A percentile compares a stretch with the other conserved stretches of the same genome.
These are phyloP conservation scores for Lodderomyces parapsilosis DNA, from an alignment of 1,139 yeast genomes.

Conservation along the genomic window DNA sequence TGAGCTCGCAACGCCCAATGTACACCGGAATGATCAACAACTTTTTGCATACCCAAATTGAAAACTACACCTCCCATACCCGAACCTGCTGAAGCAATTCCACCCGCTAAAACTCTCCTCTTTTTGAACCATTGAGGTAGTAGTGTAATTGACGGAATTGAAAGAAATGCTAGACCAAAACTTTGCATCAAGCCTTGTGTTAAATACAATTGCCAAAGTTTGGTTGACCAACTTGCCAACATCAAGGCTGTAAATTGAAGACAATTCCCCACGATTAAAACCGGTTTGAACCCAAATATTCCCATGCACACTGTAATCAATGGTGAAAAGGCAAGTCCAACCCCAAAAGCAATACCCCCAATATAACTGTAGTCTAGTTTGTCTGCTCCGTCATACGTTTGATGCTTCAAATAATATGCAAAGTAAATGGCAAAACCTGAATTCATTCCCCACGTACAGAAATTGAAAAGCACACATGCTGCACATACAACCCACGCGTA, in stretches of 20 bases:
- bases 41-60: conserved; percentile 36
- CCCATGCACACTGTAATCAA: conserved; percentile 40
- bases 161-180: conserved; percentile 46
- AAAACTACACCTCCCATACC: conserved; percentile 61
- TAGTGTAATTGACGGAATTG: conserved; percentile 41
- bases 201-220: conserved; percentile 51
- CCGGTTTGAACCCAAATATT: conserved; percentile 35
- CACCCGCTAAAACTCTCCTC: conserved; percentile 55
- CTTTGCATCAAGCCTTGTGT: conserved; percentile 55
- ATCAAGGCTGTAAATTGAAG: conserved; percentile 51
- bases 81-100: conserved; percentile 59
- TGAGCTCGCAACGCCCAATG: conserved; percentile 39
- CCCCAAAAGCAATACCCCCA: conserved; percentile 40
- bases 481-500: conserved; percentile 49
- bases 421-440: conserved; percentile 55
- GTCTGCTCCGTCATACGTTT: conserved; percentile 39
- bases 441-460: conserved; percentile 48
- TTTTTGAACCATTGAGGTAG: conserved; percentile 55
- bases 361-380: conserved; percentile 40
- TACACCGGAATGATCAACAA: conserved; percentile 26
- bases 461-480: conserved; percentile 41
- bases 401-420: conserved; percentile 38
- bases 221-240: conserved; percentile 52
- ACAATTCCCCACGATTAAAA: conserved; percentile 43
- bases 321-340: conserved; percentile 37